Base-by-base conservation (phyloP, 768 basidiomycete genomes). In the Lactarius vividus region DNA sequence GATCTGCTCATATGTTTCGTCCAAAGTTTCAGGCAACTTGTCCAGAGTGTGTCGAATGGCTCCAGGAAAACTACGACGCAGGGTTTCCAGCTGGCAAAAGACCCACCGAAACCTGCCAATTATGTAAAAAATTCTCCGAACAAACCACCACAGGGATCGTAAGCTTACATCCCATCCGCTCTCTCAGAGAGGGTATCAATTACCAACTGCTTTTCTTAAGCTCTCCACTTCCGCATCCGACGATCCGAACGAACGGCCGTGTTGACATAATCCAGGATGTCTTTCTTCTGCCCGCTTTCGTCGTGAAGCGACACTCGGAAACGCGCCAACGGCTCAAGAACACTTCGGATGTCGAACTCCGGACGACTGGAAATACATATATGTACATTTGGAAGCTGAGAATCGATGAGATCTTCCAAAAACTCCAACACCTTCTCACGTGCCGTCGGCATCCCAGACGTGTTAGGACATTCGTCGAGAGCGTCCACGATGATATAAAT, bases 191-290 rank as follows among this genome's bases (percentile, higher is more conserved):
- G 54, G 2, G 54, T 8, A 20, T 55, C 54, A 55, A 55, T 55
- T 3, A 55, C 54, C 7, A 55, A 28, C 2, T 55, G 28, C 29
- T 31, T 55, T 8, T 55, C 54, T 3, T 31, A 8, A 11, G 29
- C 29, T 29, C 54, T 55, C 54, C 54, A 55, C 31, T 31, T 55
- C 54, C 54, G 54, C 54, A 55, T 55, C 54, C 11, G 31, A 29
- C 54, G 54, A n/a, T 55, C 54, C 20, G 54, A 29, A 16, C 31
- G 15, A 10, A 55, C 54, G 2, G n/a, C 54, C 3, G 54, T 16
- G 29, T 16, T 31, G 15, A 55, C 18, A 55, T 55, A 55, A 31
- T 55, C 54, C 8, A 31, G 28, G 54, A 55, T 55, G 18, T 55
- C 54, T 6, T 59, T 49, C 46, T 26, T 49, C 13, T 49, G 46